Conservation (phyloP, 169 alveolate species). For the Cystoisospora suis region DNA sequence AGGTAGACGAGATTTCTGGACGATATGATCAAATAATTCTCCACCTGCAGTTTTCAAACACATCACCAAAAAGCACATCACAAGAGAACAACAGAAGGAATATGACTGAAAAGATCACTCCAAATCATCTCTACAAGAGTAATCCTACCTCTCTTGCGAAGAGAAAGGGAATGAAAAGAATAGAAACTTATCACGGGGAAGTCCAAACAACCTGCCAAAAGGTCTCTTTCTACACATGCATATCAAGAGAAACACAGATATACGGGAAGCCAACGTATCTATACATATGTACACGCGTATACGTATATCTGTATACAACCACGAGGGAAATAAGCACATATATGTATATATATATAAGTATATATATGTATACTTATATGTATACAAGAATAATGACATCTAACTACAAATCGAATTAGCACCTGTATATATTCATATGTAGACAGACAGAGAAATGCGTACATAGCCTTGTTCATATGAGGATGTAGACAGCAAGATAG, state of each 20-base stretch:
- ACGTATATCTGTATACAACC: neutral
- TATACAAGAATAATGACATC: neutral
- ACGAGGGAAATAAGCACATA: neutral
- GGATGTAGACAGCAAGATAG: neutral
- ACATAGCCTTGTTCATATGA: neutral
- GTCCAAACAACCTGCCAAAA: no score
- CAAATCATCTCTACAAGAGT: no score
- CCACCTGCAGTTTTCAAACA: slow-evolving; percentile 80
- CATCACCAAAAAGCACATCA: neutral
- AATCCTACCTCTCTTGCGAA: no score
- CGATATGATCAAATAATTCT: slow-evolving; percentile 90
- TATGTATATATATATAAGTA: no score
- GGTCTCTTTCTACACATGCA: neutral
- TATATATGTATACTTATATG: neutral
- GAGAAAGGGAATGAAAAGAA: neutral
- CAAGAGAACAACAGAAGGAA: neutral
- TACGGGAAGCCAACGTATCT: neutral
- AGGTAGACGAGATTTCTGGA: slow-evolving; percentile 77
- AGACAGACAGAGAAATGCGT: neutral
- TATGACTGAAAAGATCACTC: no score
- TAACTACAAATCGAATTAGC: no score
- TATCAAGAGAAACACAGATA: neutral
- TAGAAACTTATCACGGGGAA: neutral
- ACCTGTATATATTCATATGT: neutral
- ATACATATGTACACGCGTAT: neutral